A percentile compares a stretch with the other conserved stretches of the same genome.
Evolutionary conservation across 306 rosid species (phyloP).

Genomic region (Sicyos edulis): DNA sequence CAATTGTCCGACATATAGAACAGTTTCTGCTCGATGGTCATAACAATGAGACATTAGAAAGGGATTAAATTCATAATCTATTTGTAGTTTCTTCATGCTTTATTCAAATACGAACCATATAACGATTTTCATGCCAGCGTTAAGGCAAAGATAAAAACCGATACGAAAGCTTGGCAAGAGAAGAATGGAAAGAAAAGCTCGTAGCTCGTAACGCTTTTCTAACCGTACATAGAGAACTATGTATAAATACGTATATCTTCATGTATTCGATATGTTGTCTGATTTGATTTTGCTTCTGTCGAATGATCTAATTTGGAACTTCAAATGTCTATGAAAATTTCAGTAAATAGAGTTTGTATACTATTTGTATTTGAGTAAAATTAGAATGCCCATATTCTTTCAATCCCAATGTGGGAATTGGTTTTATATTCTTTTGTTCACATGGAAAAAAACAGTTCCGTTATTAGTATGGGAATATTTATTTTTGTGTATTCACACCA

Average conservation of each 20-base stretch:
- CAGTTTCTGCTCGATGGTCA: not conserved
- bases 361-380: slow-evolving; percentile 1
- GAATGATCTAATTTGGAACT: not conserved
- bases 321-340: not conserved
- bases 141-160: slow-evolving; percentile 43
- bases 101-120: slow-evolving; percentile 61
- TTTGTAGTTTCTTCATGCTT: slow-evolving; percentile 49
- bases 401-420: slow-evolving; percentile 11
- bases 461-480: slow-evolving; percentile 1
- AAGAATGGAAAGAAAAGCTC: slow-evolving; percentile 45
- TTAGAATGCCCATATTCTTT: not conserved
- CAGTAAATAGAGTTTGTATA: slow-evolving; percentile 2
- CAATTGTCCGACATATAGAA: too few relatives aligned
- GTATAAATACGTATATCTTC: not conserved
- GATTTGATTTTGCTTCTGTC: not conserved
- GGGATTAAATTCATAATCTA: not conserved
- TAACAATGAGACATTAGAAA: not conserved
- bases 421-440: slow-evolving; percentile 7
- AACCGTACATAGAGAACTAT: not conserved
- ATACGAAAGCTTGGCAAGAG: slow-evolving; percentile 51
- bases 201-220: slow-evolving; percentile 25
- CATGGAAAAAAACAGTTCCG: not conserved
- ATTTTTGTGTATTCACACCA: slow-evolving; percentile 2
- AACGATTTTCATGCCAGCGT: slow-evolving; percentile 61
- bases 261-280: not conserved